Base-by-base conservation (phyloP, 495 filamentous ascomycete species). In the Aspergillus coremiiformis region DNA sequence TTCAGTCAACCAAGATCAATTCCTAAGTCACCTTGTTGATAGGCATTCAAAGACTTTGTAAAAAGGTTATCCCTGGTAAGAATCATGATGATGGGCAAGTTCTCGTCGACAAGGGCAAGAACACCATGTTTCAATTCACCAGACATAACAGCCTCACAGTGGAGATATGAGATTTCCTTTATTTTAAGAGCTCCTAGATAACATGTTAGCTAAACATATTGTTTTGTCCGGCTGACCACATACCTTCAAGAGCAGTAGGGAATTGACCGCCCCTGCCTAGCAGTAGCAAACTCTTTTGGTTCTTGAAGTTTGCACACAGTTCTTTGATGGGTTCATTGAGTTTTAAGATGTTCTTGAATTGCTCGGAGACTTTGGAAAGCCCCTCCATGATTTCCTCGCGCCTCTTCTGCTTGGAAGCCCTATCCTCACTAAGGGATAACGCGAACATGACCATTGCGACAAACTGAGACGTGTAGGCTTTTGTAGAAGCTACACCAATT, bases 371-470 rank as follows among this genome's bases (percentile, higher is more conserved):
- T 60, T 87, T 84, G 53, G 76, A 77, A 23, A 98, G 82, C 52
- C 92, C 90, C 52, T 96, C 87, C 79, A 98, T 95, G 65, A 98
- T 98, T 68, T 96, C 91, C 69, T 95, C 87, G 19, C 92, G 84
- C 60, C 94, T 79, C 81, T 89, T 82, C 39, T 85, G 82, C 81
- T 98, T 98, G 27, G 90, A 95, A 30, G 90, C 87, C 52, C 94
- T 87, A 66, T 98, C 93, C 72, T 98, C 93, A 52, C 88, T 90
- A 45, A 98, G 81, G 42, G 90, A 95, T 48, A 98, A 75, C 6
- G 94, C 93, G 66, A 98, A 96, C 93, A 98, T 98, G 69, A 97
- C 85, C 86, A 98, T 95, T 58, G 94, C 95, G 58, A 98, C 85
- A 67, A 96, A 97, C 67, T 98, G 93, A 21, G 93, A 96, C 2